phyloP scores from a whole-genome alignment of 345 rosid species.

The Cardamine chenopodiifolia region DNA sequence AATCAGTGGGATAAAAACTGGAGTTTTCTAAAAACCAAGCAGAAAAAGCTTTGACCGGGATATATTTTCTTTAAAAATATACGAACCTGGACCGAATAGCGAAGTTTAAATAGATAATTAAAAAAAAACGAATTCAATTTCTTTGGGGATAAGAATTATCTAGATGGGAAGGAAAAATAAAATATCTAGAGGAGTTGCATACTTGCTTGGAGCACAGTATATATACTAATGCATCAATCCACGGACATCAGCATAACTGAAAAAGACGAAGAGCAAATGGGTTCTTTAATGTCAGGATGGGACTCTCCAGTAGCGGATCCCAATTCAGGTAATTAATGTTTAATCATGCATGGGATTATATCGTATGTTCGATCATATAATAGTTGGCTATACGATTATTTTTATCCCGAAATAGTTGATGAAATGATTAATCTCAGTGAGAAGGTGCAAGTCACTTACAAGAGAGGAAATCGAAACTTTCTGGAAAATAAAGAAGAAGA shows the following conservation, averaged over 20 bases:
- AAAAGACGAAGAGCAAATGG: conserved; percentile 69
- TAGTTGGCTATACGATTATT: neutral
- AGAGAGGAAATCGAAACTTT: conserved; percentile 74
- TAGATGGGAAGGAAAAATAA: neutral
- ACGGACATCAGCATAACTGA: neutral
- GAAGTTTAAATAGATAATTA: neutral
- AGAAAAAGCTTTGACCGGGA: neutral
- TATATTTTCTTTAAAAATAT: neutral
- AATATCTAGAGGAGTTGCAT: conserved; percentile 14
- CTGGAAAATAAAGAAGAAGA: conserved; percentile 71
- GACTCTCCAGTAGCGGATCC: conserved; percentile 62
- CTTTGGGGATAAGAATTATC: conserved; percentile 26
- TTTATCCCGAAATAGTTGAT: neutral
- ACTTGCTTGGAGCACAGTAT: conserved; percentile 21
- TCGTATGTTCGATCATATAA: neutral
- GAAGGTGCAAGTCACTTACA: conserved; percentile 69
- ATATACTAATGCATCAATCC: neutral
- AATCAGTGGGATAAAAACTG: conserved; percentile 28
- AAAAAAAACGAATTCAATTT: neutral
- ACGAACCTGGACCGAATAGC: conserved; percentile 11
- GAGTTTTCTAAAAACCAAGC: neutral
- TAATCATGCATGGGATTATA: neutral
- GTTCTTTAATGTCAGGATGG: conserved; percentile 98
- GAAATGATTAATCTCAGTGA: conserved; percentile 43
- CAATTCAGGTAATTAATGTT: conserved; percentile 49